Conservation (phyloP, 139 green algal genomes). For the Auxenochlorella protothecoides region DNA sequence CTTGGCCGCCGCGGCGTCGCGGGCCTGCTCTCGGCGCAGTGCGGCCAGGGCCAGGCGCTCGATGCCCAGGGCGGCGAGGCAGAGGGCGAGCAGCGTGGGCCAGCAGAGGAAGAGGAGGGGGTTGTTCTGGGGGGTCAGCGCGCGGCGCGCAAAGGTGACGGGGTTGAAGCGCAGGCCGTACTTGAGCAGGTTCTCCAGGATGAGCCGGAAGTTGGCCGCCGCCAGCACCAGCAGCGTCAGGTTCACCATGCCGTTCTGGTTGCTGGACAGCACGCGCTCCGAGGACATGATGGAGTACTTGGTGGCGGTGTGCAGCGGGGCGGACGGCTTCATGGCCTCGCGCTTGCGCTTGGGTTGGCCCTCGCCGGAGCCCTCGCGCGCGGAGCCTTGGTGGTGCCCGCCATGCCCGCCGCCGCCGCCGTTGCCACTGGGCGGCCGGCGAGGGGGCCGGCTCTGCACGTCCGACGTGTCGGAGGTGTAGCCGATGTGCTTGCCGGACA, state of each 20-base stretch:
- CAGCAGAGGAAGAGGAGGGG: constrained; percentile 41
- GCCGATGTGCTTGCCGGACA: not conserved
- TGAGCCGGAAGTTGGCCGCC: constrained; percentile 65
- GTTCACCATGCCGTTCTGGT: constrained; percentile 53
- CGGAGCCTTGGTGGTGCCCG: too few relatives aligned
- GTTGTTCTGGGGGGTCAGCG: constrained; percentile 19
- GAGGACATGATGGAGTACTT: constrained; percentile 43
- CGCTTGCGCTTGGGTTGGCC: not conserved
- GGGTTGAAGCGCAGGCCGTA: constrained; percentile 54
- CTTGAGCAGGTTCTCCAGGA: constrained; percentile 83
- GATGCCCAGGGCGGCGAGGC: constrained; percentile 15
- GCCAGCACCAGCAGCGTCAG: constrained; percentile 64
- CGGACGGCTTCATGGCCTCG: constrained; percentile 30
- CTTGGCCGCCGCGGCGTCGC: constrained; percentile 9
- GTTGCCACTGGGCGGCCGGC: not conserved
- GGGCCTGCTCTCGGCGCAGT: constrained; percentile 11
- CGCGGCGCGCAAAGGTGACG: constrained; percentile 28
- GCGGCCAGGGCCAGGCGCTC: constrained; percentile 16
- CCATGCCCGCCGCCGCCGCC: too few relatives aligned
- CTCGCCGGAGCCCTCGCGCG: constrained; percentile 1
- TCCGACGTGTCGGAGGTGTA: constrained; percentile 32
- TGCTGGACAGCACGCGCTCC: constrained; percentile 44
- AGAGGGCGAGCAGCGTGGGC: constrained; percentile 18
- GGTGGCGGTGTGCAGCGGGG: constrained; percentile 38
- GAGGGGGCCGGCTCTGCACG: constrained; percentile 5